Base-by-base conservation (phyloP, 106 monocot genomes). In the Dendrobium huoshanense region DNA sequence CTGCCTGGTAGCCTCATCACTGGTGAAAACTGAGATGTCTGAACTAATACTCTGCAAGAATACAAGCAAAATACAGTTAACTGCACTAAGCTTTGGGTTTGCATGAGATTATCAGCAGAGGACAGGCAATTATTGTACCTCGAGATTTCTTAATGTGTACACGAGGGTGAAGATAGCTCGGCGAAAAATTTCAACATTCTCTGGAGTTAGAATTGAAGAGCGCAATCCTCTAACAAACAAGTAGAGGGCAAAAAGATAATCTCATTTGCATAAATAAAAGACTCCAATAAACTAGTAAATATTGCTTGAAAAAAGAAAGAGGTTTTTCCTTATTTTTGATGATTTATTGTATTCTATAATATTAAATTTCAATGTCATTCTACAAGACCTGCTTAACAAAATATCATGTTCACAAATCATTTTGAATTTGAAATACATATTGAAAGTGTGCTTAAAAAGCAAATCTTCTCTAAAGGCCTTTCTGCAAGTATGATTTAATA, bases 121-220 rank as follows among this genome's bases (percentile, higher is more conserved):
- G 31, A 20, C 11, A 20, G 61, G n/a, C 0, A 18, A 18, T 15
- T 77, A 54, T 5, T 67, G 65, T 41, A 95, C 98, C 98, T 98
- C 95, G 24, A 99, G 87, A 45, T 95, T 95, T 81, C 88, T 99
- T 80, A 99, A 75, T 33, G 98, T 99, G 75, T 80, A 93, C 42
- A 93, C 82, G 16, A 99, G 88, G 17, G 95, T 86, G 80, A 54
- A 88, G 45, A 95, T 81, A 70, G 98, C 93, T 47, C 88, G 85
- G 64, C 87, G 82, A 42, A 99, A 82, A 29, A 90, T 58, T 33
- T 92, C 93, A 41, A 83, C 64, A 80, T 88, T 99, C 68, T 93
- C 92, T 3, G 91, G 89, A 47, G 88, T 85, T 31, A 91, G 25
- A 75, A 93, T 79, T 18, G 93, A 93, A 56, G 88, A 86, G 41